Evolutionary conservation across 2,329 filamentous ascomycete genomes (phyloP).

Genomic region (Colletotrichum aenigma): DNA sequence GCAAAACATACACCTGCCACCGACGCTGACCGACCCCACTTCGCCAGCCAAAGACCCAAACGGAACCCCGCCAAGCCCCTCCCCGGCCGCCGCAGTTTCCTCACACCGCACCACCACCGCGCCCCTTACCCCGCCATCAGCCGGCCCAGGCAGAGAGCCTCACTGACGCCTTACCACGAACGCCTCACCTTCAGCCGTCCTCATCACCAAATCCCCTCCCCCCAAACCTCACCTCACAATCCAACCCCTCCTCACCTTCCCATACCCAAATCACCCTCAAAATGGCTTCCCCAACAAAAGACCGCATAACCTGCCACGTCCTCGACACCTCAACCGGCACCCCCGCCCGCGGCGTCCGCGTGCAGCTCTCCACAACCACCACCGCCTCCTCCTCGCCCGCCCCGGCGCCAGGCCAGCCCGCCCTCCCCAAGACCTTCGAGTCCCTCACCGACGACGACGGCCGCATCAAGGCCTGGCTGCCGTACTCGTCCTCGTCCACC

Average conservation of each 20-base stretch:
- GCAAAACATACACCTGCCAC: neutral
- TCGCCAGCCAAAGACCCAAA: neutral
- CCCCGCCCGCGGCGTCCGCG: slow-evolving; percentile 69
- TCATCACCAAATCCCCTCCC: neutral
- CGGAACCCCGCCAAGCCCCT: neutral
- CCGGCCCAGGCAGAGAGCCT: neutral
- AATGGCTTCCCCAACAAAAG: slow-evolving; percentile 39
- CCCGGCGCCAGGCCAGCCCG: slow-evolving; percentile 34
- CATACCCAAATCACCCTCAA: neutral
- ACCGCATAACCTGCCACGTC: slow-evolving; percentile 84
- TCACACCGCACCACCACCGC: neutral
- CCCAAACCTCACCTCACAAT: neutral
- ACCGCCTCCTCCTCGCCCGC: slow-evolving; percentile 30
- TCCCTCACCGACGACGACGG: slow-evolving; percentile 79
- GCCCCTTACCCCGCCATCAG: neutral
- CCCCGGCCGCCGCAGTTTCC: neutral
- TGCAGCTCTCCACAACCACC: slow-evolving; percentile 62
- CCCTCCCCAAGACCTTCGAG: slow-evolving; percentile 57
- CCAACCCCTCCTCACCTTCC: neutral
- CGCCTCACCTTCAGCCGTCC: neutral
- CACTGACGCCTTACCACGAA: neutral
- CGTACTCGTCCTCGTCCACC: slow-evolving; percentile 54
- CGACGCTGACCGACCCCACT: neutral
- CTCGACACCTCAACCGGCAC: slow-evolving; percentile 80
- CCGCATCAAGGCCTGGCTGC: slow-evolving; percentile 72